These are phyloP conservation scores for Neurospora sp. DNA, from an alignment of 2,329 filamentous ascomycete species.

Conservation along the genomic window DNA sequence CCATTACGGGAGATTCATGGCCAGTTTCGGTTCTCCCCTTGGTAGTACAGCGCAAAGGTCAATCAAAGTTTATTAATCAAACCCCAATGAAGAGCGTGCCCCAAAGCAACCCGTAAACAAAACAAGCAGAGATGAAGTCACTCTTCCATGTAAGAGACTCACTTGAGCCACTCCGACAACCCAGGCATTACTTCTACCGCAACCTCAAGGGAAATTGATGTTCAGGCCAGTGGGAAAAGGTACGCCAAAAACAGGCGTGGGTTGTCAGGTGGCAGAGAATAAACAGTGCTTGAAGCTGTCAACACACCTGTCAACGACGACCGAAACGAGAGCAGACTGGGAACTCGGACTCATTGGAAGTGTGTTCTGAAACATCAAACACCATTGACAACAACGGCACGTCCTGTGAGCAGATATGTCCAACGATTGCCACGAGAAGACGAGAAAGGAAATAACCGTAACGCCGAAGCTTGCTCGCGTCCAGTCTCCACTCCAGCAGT, in stretches of 20 bases:
- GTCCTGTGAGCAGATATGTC: neutral
- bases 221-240: neutral
- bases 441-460: neutral
- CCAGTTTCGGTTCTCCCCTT: neutral
- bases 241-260: neutral
- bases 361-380: neutral
- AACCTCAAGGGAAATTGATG: too few relatives aligned
- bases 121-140: neutral
- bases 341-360: neutral
- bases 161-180: neutral
- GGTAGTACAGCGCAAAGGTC: neutral
- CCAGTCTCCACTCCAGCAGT: neutral
- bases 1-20: neutral
- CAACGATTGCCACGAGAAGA: neutral
- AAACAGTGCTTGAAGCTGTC: neutral
- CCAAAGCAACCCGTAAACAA: neutral
- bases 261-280: neutral
- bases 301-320: neutral
- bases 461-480: neutral
- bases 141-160: neutral
- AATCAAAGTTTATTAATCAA: neutral
- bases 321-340: neutral
- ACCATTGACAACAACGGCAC: neutral
- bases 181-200: neutral
- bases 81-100: neutral